Conservation (phyloP, 306 rosid species). For the Senna siamea region DNA sequence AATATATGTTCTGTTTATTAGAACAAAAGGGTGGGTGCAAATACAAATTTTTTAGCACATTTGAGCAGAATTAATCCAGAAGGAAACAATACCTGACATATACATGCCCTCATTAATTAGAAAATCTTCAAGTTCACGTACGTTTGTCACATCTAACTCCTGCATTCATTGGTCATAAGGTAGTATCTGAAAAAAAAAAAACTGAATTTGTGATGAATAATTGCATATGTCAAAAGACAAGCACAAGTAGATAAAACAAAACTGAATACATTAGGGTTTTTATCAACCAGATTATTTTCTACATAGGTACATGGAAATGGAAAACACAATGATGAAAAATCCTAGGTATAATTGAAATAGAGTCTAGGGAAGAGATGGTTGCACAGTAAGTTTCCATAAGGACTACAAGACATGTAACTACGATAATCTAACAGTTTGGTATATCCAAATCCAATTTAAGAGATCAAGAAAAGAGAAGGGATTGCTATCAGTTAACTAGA, state of each 20-base stretch:
- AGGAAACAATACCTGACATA: slow-evolving; percentile 66
- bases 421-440: no score
- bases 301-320: slow-evolving; percentile 1
- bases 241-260: slow-evolving; percentile 23
- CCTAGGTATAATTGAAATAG: slow-evolving; percentile 16
- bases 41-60: slow-evolving; percentile 2
- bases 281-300: slow-evolving; percentile 16
- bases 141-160: slow-evolving; percentile 86
- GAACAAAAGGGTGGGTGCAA: neutral
- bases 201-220: slow-evolving; percentile 16
- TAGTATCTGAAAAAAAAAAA: slow-evolving; percentile 66
- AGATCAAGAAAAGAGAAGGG: neutral
- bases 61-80: slow-evolving; percentile 28
- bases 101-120: slow-evolving; percentile 98
- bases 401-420: slow-evolving; percentile 4
- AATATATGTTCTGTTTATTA: neutral
- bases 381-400: neutral
- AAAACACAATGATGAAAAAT: slow-evolving; percentile 27
- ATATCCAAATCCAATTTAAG: neutral
- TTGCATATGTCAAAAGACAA: slow-evolving; percentile 8
- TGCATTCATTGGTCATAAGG: slow-evolving; percentile 90
- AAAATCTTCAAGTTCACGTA: slow-evolving; percentile 92
- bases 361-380: neutral
- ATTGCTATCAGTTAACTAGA: no score
- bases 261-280: neutral